Base-by-base conservation (phyloP, 2,329 filamentous ascomycete genomes). In the Sporothrix schenckii region DNA sequence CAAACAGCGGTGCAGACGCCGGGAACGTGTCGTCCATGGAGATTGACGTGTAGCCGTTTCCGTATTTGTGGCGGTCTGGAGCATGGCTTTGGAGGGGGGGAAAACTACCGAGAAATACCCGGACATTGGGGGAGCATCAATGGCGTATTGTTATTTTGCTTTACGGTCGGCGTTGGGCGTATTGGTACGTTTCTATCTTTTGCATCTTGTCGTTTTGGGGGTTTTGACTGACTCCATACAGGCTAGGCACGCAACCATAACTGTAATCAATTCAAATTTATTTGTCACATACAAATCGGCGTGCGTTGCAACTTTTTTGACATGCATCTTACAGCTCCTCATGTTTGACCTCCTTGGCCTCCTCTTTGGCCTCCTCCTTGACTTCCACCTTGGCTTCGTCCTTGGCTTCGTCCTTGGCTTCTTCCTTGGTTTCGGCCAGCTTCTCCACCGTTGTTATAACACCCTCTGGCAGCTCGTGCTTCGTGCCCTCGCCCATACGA, bases 401-500 rank as follows among this genome's bases (percentile, higher is more conserved):
- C 44, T 34, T 76, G 14, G 81, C 76, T 21, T 80, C 76, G 2
- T 76, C 77, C 10, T 78, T 66, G 11, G 70, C 78, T 7, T 80
- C 63, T 7, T 27, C 61, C 44, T 30, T 76, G 14, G 81, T 76
- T 21, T 80, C 76, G 74, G 83, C 79, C 74, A 13, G 41, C 11
- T 81, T 79, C 47, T 65, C 9, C 14, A 13, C 78, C 76, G 21
- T 80, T 78, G 24, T 78, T 44, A 90, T 77, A 56, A 92, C 76
- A 1, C 84, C 86, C 71, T 87, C 85, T 0, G 92, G 91, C 54
- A 95, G 79, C 81, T 89, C 92, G 76, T 89, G 85, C 84, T 94
- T 97, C 71, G 86, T 82, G 2, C 92, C 91, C 77, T 98, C 94
- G 68, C 94, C 92, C 84, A 99, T 86, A 50, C 93, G 89, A 73